phyloP scores from a whole-genome alignment of 169 alveolate species.

The Plasmodium gaboni region DNA sequence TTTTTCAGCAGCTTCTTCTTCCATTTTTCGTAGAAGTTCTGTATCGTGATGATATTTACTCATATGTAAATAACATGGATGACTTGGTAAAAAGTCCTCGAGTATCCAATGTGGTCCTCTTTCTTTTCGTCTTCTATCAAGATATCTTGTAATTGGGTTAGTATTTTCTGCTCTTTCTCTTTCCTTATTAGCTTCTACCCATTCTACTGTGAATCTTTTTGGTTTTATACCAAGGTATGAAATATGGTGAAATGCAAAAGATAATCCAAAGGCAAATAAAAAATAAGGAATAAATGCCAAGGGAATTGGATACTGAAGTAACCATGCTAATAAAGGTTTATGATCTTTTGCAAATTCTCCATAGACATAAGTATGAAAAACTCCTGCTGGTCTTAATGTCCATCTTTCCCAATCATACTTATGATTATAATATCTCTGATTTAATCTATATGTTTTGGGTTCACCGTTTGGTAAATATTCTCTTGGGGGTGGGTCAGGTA shows the following conservation, averaged over 20 bases:
- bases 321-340: slow-evolving; percentile 83
- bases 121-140: slow-evolving; percentile 90
- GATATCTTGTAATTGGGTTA: slow-evolving; percentile 90
- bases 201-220: slow-evolving; percentile 90
- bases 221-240: slow-evolving; percentile 89
- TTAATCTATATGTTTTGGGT: slow-evolving; percentile 87
- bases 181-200: slow-evolving; percentile 92
- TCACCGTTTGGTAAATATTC: slow-evolving; percentile 90
- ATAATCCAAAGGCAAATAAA: slow-evolving; percentile 80
- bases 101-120: slow-evolving; percentile 92
- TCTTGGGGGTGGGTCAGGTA: slow-evolving; percentile 92
- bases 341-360: slow-evolving; percentile 92
- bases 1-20: slow-evolving; percentile 75
- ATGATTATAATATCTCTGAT: slow-evolving; percentile 87
- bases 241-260: slow-evolving; percentile 86
- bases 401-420: slow-evolving; percentile 91
- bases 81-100: slow-evolving; percentile 88
- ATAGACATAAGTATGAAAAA: slow-evolving; percentile 90
- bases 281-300: slow-evolving; percentile 85
- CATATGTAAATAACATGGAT: slow-evolving; percentile 86
- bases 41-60: slow-evolving; percentile 88
- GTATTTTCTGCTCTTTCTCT: slow-evolving; percentile 92
- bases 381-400: slow-evolving; percentile 90
- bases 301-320: slow-evolving; percentile 82
- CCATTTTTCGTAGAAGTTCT: slow-evolving; percentile 76